These are phyloP conservation scores for Sclerotinia nivalis DNA, from an alignment of 2,329 filamentous ascomycete genomes.

Conservation along the genomic window DNA sequence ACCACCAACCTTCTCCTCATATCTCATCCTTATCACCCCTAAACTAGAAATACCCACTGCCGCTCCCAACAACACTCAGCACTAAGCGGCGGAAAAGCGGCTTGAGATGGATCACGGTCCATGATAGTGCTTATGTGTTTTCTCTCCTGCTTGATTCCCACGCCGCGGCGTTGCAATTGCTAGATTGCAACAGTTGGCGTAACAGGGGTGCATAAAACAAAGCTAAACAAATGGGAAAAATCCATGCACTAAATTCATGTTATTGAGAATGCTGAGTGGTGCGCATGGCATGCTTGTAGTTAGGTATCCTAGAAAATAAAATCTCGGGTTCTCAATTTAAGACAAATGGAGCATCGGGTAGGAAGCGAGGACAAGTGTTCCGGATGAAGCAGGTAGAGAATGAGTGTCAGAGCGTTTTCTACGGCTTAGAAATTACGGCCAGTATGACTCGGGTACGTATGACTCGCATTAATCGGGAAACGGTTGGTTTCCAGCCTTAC, in stretches of 20 bases:
- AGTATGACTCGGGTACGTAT: not conserved
- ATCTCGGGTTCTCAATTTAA: not conserved
- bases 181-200: not conserved
- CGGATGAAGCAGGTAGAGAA: not conserved
- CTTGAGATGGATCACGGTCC: not conserved
- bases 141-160: not conserved
- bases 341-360: not conserved
- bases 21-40: not conserved
- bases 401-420: not conserved
- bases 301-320: not conserved
- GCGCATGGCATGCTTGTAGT: not conserved
- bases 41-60: not conserved
- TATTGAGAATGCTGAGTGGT: not conserved
- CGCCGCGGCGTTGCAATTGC: not conserved
- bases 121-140: not conserved
- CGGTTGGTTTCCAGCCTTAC: conserved; percentile 17
- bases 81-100: not conserved
- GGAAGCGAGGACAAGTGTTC: not conserved
- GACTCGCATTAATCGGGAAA: conserved; percentile 11
- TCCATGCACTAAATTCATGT: not conserved
- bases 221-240: not conserved
- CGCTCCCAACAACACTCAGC: not conserved
- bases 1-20: not conserved
- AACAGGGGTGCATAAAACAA: conserved; percentile 4
- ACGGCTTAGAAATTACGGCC: not conserved